phyloP scores from a whole-genome alignment of 2,329 filamentous ascomycete genomes.

The Colletotrichum somersetense region DNA sequence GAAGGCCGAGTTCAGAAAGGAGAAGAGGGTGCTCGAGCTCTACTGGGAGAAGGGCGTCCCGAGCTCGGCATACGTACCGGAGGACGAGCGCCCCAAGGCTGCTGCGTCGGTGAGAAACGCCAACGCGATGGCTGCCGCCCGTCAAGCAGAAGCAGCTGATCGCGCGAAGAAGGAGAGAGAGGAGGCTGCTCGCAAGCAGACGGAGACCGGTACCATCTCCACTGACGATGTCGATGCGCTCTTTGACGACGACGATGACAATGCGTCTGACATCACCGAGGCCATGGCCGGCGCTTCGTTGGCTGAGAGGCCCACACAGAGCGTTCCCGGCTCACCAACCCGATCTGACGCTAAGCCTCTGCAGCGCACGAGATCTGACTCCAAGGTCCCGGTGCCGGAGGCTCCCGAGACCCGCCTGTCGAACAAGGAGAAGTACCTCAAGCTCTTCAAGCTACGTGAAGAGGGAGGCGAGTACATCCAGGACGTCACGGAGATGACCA shows the following conservation, averaged over 20 bases:
- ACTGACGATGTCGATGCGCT: conserved; percentile 95
- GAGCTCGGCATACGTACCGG: conserved; percentile 94
- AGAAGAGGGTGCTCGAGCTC: conserved; percentile 91
- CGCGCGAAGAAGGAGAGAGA: conserved; percentile 87
- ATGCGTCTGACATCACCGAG: conserved; percentile 89
- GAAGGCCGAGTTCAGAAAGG: conserved; percentile 99
- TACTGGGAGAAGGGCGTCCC: conserved; percentile 99
- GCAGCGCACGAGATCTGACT: conserved; percentile 92
- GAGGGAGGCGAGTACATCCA: conserved; percentile 97
- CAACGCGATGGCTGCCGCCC: conserved; percentile 80
- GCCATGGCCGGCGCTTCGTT: conserved; percentile 92
- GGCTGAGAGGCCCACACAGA: conserved; percentile 90
- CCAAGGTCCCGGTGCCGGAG: conserved; percentile 84
- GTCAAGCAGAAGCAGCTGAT: conserved; percentile 85
- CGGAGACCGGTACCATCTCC: conserved; percentile 93
- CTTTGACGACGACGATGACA: conserved; percentile 93
- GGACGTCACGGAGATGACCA: conserved; percentile 97
- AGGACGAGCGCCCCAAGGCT: conserved; percentile 94
- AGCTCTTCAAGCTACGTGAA: conserved; percentile 89
- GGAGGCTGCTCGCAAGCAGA: conserved; percentile 91
- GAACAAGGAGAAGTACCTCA: conserved; percentile 97
- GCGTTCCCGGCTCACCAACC: conserved; percentile 91
- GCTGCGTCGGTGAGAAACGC: conserved; percentile 79
- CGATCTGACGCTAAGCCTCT: conserved; percentile 78
- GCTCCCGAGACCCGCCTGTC: conserved; percentile 83